Evolutionary conservation across 331 rosid species (phyloP).

Genomic region (Malus hybrid): DNA sequence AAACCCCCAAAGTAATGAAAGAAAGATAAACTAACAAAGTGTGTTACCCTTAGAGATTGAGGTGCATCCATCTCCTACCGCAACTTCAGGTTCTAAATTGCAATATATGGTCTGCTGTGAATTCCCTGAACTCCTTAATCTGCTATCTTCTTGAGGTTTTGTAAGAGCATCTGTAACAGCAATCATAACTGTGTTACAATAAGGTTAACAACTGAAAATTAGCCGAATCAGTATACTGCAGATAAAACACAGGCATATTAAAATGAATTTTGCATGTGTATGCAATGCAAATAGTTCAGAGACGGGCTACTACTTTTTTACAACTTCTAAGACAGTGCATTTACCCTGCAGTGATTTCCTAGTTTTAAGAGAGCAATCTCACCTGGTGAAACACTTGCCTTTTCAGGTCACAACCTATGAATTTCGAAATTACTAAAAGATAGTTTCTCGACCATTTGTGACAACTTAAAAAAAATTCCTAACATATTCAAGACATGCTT

Average conservation of each 20-base stretch:
- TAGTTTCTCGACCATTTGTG: neutral
- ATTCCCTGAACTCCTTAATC: slow-evolving; percentile 37
- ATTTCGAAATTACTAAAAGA: neutral
- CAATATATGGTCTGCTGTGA: slow-evolving; percentile 36
- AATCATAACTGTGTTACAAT: slow-evolving; percentile 2
- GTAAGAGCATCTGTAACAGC: slow-evolving; percentile 36
- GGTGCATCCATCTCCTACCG: slow-evolving; percentile 28
- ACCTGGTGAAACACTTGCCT: neutral
- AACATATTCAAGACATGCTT: neutral
- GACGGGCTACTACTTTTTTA: neutral
- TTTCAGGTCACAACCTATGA: neutral
- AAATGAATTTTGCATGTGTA: neutral
- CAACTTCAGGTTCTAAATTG: slow-evolving; percentile 36
- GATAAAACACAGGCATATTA: neutral
- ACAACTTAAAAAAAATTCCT: neutral
- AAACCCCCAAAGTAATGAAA: neutral
- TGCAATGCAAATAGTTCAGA: too few relatives aligned
- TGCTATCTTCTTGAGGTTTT: slow-evolving; percentile 37
- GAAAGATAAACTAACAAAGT: neutral
- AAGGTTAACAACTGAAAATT: neutral
- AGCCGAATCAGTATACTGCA: neutral
- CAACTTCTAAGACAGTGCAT: too few relatives aligned
- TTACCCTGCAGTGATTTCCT: neutral
- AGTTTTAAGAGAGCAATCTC: neutral
- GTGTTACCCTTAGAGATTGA: slow-evolving; percentile 44